Percentiles rank a stretch among this genome's conserved stretches.
Evolutionary conservation across 1,139 yeast genomes (phyloP).

Genomic region (Starmera stellimalicola): DNA sequence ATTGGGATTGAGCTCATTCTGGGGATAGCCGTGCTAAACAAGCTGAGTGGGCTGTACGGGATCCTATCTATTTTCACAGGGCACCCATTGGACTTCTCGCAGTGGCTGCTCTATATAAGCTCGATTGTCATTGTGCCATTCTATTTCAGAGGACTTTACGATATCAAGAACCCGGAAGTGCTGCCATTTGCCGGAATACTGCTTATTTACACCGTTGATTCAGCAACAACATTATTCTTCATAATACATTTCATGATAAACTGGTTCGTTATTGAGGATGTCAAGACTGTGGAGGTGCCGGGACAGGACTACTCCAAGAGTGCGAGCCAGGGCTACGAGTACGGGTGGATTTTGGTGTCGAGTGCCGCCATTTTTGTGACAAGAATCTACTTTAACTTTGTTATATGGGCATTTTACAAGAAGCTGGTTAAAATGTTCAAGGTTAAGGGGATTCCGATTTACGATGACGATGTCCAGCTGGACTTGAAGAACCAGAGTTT

Average conservation of each 20-base stretch:
- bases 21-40: constrained; percentile 75
- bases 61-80: constrained; percentile 81
- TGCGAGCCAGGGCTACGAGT: constrained; percentile 63
- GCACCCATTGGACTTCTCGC: constrained; percentile 74
- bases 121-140: constrained; percentile 59
- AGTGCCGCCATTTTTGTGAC: constrained; percentile 43
- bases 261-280: constrained; percentile 53
- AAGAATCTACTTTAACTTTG: constrained; percentile 59
- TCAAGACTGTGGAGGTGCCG: constrained; percentile 11
- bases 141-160: constrained; percentile 51
- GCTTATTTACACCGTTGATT: constrained; percentile 56
- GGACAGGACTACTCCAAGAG: constrained; percentile 28
- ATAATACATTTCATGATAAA: constrained; percentile 64
- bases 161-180: constrained; percentile 37
- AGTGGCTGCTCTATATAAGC: constrained; percentile 70
- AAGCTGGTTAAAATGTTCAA: constrained; percentile 23
- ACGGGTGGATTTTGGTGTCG: constrained; percentile 52
- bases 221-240: constrained; percentile 55
- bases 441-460: constrained; percentile 21
- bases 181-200: constrained; percentile 51
- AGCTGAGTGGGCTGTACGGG: constrained; percentile 86
- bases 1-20: constrained; percentile 80
- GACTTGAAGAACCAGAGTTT: constrained; percentile 23
- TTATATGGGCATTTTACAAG: constrained; percentile 53
- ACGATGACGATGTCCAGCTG: constrained; percentile 23